Evolutionary conservation across 2,329 filamentous ascomycete species (phyloP).

Genomic region (Macrophomina pseudophaseolina): DNA sequence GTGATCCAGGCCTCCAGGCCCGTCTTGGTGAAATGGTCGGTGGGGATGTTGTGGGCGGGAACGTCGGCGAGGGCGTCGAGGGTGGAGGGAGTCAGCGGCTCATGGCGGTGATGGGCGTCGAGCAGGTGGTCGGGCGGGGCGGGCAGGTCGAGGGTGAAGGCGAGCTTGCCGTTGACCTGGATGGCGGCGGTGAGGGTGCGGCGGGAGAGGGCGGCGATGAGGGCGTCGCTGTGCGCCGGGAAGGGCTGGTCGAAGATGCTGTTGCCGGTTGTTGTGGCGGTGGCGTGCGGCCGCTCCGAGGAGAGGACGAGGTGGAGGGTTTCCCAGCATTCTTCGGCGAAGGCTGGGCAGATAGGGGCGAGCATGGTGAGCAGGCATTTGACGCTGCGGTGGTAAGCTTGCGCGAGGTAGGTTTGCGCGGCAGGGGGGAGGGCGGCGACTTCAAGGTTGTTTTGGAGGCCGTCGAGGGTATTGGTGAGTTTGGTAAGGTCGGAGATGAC

Average conservation of each 20-base stretch:
- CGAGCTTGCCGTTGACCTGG: slow-evolving; percentile 80
- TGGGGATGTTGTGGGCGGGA: background rate
- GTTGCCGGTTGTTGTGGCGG: slow-evolving; percentile 30
- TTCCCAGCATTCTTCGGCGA: slow-evolving; percentile 82
- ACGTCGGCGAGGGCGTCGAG: background rate
- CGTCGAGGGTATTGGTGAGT: slow-evolving; percentile 68
- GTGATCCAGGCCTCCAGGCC: slow-evolving; percentile 66
- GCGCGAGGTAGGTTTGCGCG: slow-evolving; percentile 53
- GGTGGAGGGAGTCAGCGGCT: background rate
- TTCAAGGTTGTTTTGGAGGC: slow-evolving; percentile 36
- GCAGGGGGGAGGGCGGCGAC: slow-evolving; percentile 38
- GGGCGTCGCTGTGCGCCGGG: slow-evolving; percentile 58
- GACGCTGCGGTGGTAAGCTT: slow-evolving; percentile 38
- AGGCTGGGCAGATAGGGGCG: slow-evolving; percentile 78
- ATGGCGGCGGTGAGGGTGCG: slow-evolving; percentile 66
- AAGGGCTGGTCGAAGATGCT: slow-evolving; percentile 59
- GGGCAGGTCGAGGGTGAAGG: slow-evolving; percentile 58
- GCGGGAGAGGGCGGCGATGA: slow-evolving; percentile 57
- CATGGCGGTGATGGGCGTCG: slow-evolving; percentile 65
- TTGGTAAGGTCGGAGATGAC: slow-evolving; percentile 82
- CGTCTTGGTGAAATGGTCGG: slow-evolving; percentile 37
- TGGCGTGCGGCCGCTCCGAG: slow-evolving; percentile 30
- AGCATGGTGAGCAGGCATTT: slow-evolving; percentile 71
- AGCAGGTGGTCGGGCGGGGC: slow-evolving; percentile 52
- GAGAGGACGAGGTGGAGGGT: slow-evolving; percentile 52